A percentile compares a stretch with the other conserved stretches of the same genome.
phyloP scores from a whole-genome alignment of 2,329 filamentous ascomycete species.

The Rutstroemia sp. region DNA sequence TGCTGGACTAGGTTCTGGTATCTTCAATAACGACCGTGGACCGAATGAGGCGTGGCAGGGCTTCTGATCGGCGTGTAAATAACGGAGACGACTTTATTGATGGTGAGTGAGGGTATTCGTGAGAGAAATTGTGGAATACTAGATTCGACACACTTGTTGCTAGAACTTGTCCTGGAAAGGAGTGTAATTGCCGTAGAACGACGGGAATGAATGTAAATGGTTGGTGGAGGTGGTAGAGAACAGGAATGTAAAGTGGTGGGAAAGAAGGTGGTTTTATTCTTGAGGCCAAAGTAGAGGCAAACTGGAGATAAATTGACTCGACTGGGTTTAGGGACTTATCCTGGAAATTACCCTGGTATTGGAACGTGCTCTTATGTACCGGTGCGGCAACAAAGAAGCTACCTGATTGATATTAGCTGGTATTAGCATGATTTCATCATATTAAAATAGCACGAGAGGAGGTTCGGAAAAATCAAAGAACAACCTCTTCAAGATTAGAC shows the following conservation, averaged over 20 bases:
- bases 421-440: too few relatives aligned
- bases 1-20: slow-evolving; percentile 26
- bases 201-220: slow-evolving; percentile 12
- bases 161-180: slow-evolving; percentile 10
- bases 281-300: not conserved
- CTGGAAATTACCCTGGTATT: not conserved
- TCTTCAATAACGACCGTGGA: slow-evolving; percentile 5
- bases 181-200: slow-evolving; percentile 22
- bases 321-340: not conserved
- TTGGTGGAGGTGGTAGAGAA: not conserved
- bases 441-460: too few relatives aligned
- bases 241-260: not conserved
- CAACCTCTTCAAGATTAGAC: too few relatives aligned
- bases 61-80: not conserved
- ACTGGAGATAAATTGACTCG: not conserved
- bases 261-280: slow-evolving; percentile 9
- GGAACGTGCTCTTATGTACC: too few relatives aligned
- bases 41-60: not conserved
- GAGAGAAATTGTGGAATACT: not conserved
- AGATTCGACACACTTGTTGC: not conserved
- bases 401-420: too few relatives aligned
- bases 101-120: not conserved
- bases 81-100: not conserved
- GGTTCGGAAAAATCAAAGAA: too few relatives aligned
- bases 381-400: too few relatives aligned